Evolutionary conservation across 2,329 filamentous ascomycete species (phyloP), one percentile per base, ranked within the genome.

Genomic region (Dryadomyces sulphureus): DNA sequence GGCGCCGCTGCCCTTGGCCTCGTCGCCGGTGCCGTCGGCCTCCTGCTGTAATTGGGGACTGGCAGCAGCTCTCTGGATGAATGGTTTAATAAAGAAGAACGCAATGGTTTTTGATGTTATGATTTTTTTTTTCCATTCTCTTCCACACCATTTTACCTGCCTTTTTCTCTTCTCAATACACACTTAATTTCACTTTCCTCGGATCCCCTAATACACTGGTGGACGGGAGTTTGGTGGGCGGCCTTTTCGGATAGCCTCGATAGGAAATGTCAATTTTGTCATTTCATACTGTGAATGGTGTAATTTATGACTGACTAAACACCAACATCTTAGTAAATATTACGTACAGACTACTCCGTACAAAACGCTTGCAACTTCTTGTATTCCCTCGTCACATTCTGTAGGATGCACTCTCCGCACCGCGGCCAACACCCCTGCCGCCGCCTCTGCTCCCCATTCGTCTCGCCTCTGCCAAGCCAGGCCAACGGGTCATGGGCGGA

Each of bases 1-100:
- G 45, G 49, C 27, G 45, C 45, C 17, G 52, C 50, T 25, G 48
- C 45, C 25, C 41, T 53, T 2, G 52, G 52, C 36, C 49, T 54
- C 42, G 52, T 44, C 4, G 50, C 41, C 38, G 52, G 52, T 35
- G 40, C 51, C 21, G 50, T 45, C 11, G 52, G 45, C 9, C 46
- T 54, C 20, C 46, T 48, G 11, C 48, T 54, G 50, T 54, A 54
- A 51, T 7, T 44, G 12, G 20, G n/a, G n/a, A 9, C 4, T 40
- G 24, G 3, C 34, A 11, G 7, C 42, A 9, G 36, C 24, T 11
- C 30, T 32, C 5, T 22, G 4, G 16, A 16, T 14, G 7, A 17
- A 16, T 35, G 8, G 11, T 35, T 34, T 30, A 11, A n/a, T 4
- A 17, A 24, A 36, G 34, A 36, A 7, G 34, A 36, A 19, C 8